A percentile compares a stretch with the other conserved stretches of the same genome.
phyloP scores from a whole-genome alignment of 305 asterid genomes.

The Fraxinus dipetala region DNA sequence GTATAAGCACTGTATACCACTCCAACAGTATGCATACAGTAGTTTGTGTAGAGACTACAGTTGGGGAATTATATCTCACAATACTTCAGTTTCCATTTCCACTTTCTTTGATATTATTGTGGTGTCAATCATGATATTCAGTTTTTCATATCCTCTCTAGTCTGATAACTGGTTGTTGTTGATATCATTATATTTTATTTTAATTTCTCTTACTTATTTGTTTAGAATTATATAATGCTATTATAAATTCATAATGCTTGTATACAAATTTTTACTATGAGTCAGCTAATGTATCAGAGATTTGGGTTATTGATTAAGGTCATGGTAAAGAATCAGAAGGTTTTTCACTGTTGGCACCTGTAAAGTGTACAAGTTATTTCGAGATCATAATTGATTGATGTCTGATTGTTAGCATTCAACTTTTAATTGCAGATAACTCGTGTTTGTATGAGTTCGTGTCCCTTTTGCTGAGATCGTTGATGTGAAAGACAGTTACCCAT shows the following conservation, averaged over 20 bases:
- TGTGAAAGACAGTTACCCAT: conserved; percentile 31
- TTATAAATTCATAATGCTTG: not conserved
- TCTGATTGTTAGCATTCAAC: conserved; percentile 9
- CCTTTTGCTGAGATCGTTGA: conserved; percentile 24
- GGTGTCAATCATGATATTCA: not conserved
- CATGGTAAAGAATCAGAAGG: not conserved
- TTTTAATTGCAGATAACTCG: conserved; percentile 33
- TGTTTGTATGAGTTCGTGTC: conserved; percentile 19
- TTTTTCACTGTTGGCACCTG: not conserved
- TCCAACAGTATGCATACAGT: not conserved
- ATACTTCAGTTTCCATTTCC: conserved; percentile 9
- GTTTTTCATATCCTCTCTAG: not conserved
- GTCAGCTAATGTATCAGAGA: not conserved
- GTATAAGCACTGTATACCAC: conserved; percentile 6
- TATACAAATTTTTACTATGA: not conserved
- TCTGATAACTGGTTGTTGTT: conserved; percentile 11
- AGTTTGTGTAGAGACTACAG: conserved; percentile 7
- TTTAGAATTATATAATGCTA: conserved; percentile 10
- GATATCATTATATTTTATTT: conserved; percentile 11
- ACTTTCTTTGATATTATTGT: not conserved
- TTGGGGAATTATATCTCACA: conserved; percentile 5
- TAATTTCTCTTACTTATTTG: conserved; percentile 7
- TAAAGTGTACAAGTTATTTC: not conserved
- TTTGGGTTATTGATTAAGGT: not conserved
- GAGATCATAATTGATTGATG: conserved; percentile 1